These are phyloP conservation scores for Penicillium manginii DNA, from an alignment of 495 filamentous ascomycete species.

Conservation along the genomic window DNA sequence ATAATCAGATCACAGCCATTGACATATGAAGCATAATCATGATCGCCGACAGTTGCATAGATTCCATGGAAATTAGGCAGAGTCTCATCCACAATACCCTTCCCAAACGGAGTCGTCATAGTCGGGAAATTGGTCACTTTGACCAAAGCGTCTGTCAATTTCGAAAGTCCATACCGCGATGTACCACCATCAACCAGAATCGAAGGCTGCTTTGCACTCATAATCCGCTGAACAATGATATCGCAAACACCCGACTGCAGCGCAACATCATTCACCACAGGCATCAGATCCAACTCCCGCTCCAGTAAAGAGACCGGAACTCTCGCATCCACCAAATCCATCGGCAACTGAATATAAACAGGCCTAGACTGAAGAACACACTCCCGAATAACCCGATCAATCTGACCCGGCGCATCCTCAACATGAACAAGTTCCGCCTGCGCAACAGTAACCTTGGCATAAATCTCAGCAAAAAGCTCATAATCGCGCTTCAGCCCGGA, in stretches of 20 bases:
- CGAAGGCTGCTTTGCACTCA: conserved; percentile 30
- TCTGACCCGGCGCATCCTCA: conserved; percentile 30
- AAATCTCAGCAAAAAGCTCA: conserved; percentile 12
- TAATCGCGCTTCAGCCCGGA: conserved; percentile 3
- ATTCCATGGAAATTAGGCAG: conserved; percentile 37
- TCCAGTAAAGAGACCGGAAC: conserved; percentile 12
- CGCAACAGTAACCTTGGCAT: conserved; percentile 37
- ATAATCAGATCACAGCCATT: conserved; percentile 34
- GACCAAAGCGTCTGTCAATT: conserved; percentile 27
- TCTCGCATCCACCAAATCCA: conserved; percentile 38
- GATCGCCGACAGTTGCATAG: conserved; percentile 10
- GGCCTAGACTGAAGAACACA: conserved; percentile 40
- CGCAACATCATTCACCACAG: conserved; percentile 3
- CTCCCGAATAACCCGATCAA: conserved; percentile 39
- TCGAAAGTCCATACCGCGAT: conserved; percentile 18
- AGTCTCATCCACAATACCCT: conserved; percentile 36
- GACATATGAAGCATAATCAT: conserved; percentile 18
- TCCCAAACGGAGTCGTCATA: conserved; percentile 32
- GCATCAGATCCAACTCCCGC: neutral
- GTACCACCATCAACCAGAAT: conserved; percentile 40
- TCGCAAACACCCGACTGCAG: conserved; percentile 12
- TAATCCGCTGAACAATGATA: conserved; percentile 26
- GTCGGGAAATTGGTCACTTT: conserved; percentile 34
- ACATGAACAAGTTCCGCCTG: conserved; percentile 36
- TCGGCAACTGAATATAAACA: conserved; percentile 43